Base-by-base conservation (phyloP, 2,329 filamentous ascomycete genomes). In the Aspergillus terreus region DNA sequence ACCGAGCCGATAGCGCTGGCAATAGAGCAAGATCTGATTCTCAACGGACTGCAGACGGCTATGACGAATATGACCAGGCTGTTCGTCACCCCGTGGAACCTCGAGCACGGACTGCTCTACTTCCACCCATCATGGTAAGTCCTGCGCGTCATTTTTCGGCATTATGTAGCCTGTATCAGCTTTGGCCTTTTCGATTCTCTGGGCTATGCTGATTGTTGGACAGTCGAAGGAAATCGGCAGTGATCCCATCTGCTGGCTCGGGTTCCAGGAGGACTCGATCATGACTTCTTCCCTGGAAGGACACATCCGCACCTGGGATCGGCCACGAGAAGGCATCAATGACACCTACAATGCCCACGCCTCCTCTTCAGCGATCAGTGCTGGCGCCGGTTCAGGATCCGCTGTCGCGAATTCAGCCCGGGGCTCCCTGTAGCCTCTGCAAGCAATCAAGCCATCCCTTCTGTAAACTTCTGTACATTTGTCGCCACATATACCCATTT, bases 211-310 rank as follows among this genome's bases (percentile, higher is more conserved):
- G 38, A 50, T 27, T 17, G 14, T 10, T 46, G 30, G 44, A 15
- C 62, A 92, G 90, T 82, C 87, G 44, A 96, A 96, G 71, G 77
- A 82, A 11, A 84, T 96, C 33, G 91, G 96, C 69, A 83, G 86
- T 54, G 90, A 97, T 71, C 91, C 92, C 48, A 78, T 95, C 43
- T 89, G 84, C 69, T 96, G 92, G 87, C 73, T 99, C 36, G 88
- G 86, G n/a, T 99, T 99, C 63, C 92, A 92, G 49, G 87, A 96
- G 68, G 86, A 95, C 63, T 87, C 87, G 57, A 96, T 99, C 59
- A 85, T 97, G 65, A 96, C 91, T 33, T 90, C 90, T 59, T 96
- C 91, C 74, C 88, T 90, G 67, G 88, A 86, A 73, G 92, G 87
- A 35, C 87, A 91, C 68, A 81, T 91, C 57, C 82, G 84, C 54